These are phyloP conservation scores for Pezicula neosporulosa DNA, from an alignment of 2,329 filamentous ascomycete genomes.

Conservation along the genomic window DNA sequence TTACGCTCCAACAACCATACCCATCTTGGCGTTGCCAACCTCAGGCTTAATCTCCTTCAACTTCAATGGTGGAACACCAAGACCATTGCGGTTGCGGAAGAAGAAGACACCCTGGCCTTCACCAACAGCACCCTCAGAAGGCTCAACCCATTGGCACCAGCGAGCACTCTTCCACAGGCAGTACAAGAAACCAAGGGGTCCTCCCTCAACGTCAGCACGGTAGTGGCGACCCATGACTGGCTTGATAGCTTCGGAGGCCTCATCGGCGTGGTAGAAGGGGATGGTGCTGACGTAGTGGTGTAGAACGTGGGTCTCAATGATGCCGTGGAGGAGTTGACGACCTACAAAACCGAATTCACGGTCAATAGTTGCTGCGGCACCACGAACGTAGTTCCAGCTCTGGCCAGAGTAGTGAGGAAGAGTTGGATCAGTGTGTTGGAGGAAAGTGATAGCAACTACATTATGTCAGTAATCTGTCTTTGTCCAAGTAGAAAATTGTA, in stretches of 20 bases:
- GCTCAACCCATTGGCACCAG: constrained; percentile 97
- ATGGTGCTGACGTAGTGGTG: constrained; percentile 97
- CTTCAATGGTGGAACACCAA: constrained; percentile 48
- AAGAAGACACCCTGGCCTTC: constrained; percentile 89
- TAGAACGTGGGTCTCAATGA: constrained; percentile 95
- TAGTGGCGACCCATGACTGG: constrained; percentile 95
- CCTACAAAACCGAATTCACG: constrained; percentile 97
- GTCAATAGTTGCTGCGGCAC: constrained; percentile 92
- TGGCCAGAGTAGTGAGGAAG: constrained; percentile 87
- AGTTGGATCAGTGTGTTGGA: constrained; percentile 93
- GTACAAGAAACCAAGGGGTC: constrained; percentile 77
- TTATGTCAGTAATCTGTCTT: constrained; percentile 21
- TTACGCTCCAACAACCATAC: constrained; percentile 8
- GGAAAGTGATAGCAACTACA: constrained; percentile 89
- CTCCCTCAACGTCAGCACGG: constrained; percentile 74
- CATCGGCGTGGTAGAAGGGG: constrained; percentile 94
- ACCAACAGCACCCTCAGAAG: constrained; percentile 74
- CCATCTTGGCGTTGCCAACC: constrained; percentile 8
- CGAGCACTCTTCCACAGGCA: constrained; percentile 78
- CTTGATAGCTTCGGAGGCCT: constrained; percentile 92
- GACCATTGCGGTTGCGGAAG: constrained; percentile 90
- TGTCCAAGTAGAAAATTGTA: background rate
- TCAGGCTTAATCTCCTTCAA: constrained; percentile 10
- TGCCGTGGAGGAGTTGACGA: constrained; percentile 86
- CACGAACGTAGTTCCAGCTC: constrained; percentile 90